These are phyloP conservation scores for Malassezia brasiliensis DNA, from an alignment of 1,284 basidiomycete genomes.

Conservation along the genomic window DNA sequence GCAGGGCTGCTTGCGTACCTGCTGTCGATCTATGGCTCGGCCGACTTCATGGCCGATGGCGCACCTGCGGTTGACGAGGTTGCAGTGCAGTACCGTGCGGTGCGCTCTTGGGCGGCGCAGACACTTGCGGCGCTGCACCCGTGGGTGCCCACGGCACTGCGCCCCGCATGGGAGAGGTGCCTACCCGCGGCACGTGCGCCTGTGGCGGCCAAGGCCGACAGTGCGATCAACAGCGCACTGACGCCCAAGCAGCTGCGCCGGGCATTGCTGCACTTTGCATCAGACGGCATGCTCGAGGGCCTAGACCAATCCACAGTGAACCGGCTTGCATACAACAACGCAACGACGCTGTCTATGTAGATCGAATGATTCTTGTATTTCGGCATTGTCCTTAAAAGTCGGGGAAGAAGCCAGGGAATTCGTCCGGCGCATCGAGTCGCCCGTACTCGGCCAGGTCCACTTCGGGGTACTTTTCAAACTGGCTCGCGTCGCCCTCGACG, in stretches of 20 bases:
- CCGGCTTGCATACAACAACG: constrained; percentile 47
- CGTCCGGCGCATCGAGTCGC: constrained; percentile 31
- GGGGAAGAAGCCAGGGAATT: constrained; percentile 36
- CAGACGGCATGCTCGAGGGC: constrained; percentile 53
- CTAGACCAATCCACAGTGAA: constrained; percentile 41
- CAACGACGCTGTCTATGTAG: constrained; percentile 19
- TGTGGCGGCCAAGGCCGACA: constrained; percentile 10
- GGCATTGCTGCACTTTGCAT: constrained; percentile 60
- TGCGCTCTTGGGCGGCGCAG: not conserved
- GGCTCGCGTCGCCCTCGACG: constrained; percentile 49
- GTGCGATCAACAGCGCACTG: constrained; percentile 50
- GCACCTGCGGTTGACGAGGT: not conserved
- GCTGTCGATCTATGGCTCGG: constrained; percentile 55
- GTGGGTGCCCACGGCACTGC: not conserved
- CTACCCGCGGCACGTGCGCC: constrained; percentile 10
- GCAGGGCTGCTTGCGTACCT: constrained; percentile 51
- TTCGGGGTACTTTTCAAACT: constrained; percentile 45
- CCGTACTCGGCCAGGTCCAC: constrained; percentile 40
- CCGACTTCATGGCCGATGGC: constrained; percentile 23
- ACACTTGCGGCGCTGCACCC: not conserved
- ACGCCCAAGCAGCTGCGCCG: constrained; percentile 62
- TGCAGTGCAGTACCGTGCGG: not conserved
- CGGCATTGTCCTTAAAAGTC: constrained; percentile 26
- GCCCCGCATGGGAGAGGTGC: not conserved
- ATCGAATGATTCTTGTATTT: not conserved